These are phyloP conservation scores for Strobilomyces echinocephalus DNA, from an alignment of 768 basidiomycete genomes.

Conservation along the genomic window DNA sequence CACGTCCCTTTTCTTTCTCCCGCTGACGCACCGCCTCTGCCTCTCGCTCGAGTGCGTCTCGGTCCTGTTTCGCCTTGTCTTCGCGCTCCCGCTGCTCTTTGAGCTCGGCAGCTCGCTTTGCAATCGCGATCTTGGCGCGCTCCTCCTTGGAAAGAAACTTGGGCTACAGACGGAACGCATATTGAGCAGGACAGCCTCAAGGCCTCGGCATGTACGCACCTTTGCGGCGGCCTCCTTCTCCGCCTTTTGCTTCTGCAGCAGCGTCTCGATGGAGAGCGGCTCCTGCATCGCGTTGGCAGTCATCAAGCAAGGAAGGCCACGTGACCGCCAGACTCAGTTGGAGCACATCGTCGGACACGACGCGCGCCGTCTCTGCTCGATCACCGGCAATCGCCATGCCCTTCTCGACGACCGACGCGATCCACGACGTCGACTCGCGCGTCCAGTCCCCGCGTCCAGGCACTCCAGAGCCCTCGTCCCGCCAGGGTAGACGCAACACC, in stretches of 20 bases:
- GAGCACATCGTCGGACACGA: slow-evolving; percentile 22
- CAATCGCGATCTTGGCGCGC: slow-evolving; percentile 82
- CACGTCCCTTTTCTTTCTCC: slow-evolving; percentile 37
- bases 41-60: slow-evolving; percentile 70
- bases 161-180: slow-evolving; percentile 49
- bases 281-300: slow-evolving; percentile 39
- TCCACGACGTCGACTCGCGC: slow-evolving; percentile 15
- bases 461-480: slow-evolving; percentile 58
- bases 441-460: slow-evolving; percentile 50
- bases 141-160: slow-evolving; percentile 93
- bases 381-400: slow-evolving; percentile 18
- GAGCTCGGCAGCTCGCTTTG: slow-evolving; percentile 81
- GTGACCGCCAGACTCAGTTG: slow-evolving; percentile 16
- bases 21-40: slow-evolving; percentile 63
- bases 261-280: slow-evolving; percentile 84
- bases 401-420: background rate
- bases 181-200: background rate
- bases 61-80: slow-evolving; percentile 53
- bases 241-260: slow-evolving; percentile 80
- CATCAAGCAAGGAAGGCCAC: slow-evolving; percentile 34
- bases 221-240: slow-evolving; percentile 90
- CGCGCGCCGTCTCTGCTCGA: slow-evolving; percentile 18
- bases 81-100: slow-evolving; percentile 63
- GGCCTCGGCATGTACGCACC: slow-evolving; percentile 38
- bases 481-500: slow-evolving; percentile 54